Evolutionary conservation across 345 rosid genomes (phyloP).

Genomic region (Hirschfeldia incana): DNA sequence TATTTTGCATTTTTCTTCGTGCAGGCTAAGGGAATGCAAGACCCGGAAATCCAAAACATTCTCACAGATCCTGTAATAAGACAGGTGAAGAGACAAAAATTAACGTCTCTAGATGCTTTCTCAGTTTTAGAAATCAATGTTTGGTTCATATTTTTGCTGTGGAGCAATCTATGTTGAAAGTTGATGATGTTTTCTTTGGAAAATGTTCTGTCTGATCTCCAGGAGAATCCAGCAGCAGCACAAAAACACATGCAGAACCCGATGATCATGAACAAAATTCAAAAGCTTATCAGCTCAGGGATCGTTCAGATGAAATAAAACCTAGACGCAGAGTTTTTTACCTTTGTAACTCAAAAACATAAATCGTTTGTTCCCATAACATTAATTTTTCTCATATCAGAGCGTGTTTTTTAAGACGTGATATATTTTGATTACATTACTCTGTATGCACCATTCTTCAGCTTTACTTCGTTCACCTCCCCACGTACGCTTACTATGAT

Average conservation of each 20-base stretch:
- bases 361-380: too few relatives aligned
- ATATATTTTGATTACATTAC: neutral
- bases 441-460: neutral
- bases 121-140: neutral
- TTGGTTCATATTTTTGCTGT: too few relatives aligned
- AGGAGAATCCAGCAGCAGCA: constrained; percentile 89
- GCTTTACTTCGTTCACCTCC: constrained; percentile 56
- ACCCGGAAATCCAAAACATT: constrained; percentile 91
- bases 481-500: constrained; percentile 39
- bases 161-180: neutral
- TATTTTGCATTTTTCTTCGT: too few relatives aligned
- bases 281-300: constrained; percentile 83
- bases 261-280: constrained; percentile 83
- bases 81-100: constrained; percentile 51
- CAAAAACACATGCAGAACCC: constrained; percentile 92
- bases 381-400: too few relatives aligned
- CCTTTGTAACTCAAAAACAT: too few relatives aligned
- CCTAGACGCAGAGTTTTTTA: too few relatives aligned
- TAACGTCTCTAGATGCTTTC: neutral
- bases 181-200: neutral
- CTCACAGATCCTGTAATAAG: constrained; percentile 97
- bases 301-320: constrained; percentile 24
- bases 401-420: neutral
- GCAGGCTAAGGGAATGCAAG: constrained; percentile 62
- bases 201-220: constrained; percentile 87